Conservation (phyloP, 2,329 filamentous ascomycete genomes). For the Blastomyces percursus region DNA sequence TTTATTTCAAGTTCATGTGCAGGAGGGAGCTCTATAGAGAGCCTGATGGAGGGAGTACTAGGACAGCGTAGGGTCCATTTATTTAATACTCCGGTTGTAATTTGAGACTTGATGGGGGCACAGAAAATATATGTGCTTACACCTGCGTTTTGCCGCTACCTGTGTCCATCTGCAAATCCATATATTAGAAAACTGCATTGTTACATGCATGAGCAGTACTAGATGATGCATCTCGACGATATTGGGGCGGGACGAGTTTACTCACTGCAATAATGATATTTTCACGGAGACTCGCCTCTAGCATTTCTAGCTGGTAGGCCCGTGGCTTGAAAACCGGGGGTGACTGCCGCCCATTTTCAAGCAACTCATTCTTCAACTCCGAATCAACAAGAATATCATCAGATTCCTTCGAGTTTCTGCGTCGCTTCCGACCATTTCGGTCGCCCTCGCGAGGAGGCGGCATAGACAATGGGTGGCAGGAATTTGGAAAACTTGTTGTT, state of each 20-base stretch:
- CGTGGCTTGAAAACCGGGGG: constrained; percentile 25
- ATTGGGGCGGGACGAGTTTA: background rate
- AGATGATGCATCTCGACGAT: background rate
- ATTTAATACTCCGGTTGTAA: background rate
- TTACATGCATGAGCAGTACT: background rate
- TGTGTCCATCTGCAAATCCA: constrained; percentile 57
- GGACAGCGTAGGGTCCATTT: background rate
- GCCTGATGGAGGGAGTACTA: background rate
- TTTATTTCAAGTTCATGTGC: background rate
- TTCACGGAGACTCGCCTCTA: constrained; percentile 53
- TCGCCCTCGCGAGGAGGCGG: background rate
- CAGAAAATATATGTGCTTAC: constrained; percentile 36
- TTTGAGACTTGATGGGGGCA: background rate
- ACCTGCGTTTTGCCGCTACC: constrained; percentile 70
- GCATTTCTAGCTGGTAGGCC: constrained; percentile 67
- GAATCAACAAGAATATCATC: background rate
- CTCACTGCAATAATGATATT: constrained; percentile 63
- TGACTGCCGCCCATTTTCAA: background rate
- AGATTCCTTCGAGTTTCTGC: background rate
- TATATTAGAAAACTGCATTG: constrained; percentile 2
- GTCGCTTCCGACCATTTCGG: background rate
- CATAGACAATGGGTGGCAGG: background rate
- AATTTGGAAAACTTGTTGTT: background rate
- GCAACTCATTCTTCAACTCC: background rate
- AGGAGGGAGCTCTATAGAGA: background rate